Evolutionary conservation across 768 basidiomycete genomes (phyloP).

Genomic region (Auriscalpium vulgare): DNA sequence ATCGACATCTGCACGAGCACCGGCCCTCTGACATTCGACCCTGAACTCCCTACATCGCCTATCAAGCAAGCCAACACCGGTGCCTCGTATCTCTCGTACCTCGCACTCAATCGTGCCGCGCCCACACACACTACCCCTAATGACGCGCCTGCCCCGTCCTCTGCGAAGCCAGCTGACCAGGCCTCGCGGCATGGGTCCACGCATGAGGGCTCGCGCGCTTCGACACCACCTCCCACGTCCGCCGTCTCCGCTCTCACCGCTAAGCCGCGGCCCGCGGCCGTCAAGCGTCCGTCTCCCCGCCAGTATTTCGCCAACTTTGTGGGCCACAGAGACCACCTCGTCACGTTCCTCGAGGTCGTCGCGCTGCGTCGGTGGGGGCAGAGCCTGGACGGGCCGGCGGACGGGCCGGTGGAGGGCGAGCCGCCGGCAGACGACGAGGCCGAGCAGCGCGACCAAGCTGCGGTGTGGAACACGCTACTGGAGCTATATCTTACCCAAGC

Average conservation of each 20-base stretch:
- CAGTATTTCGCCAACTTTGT: conserved; percentile 93
- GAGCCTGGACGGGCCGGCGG: conserved; percentile 36
- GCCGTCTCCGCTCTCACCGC: conserved; percentile 12
- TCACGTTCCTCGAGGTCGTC: conserved; percentile 84
- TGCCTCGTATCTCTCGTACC: conserved; percentile 73
- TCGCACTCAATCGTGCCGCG: conserved; percentile 60
- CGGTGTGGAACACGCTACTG: conserved; percentile 92
- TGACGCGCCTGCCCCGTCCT: conserved; percentile 13
- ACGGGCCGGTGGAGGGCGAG: conserved; percentile 10
- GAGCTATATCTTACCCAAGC: conserved; percentile 80
- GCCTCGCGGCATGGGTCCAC: conserved; percentile 31
- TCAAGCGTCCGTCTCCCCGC: conserved; percentile 67
- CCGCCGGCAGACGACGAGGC: conserved; percentile 27
- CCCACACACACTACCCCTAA: conserved; percentile 26
- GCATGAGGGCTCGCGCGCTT: conserved; percentile 24
- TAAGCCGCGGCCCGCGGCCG: conserved; percentile 20
- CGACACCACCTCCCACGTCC: conserved; percentile 22
- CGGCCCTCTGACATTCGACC: conserved; percentile 37
- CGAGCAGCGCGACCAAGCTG: conserved; percentile 64
- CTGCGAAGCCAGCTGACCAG: conserved; percentile 5
- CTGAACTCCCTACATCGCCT: conserved; percentile 22
- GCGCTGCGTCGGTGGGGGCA: conserved; percentile 77
- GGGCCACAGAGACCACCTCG: conserved; percentile 77
- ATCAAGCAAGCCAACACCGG: conserved; percentile 21
- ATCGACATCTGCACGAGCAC: conserved; percentile 84